Base-by-base conservation (phyloP, 2,329 filamentous ascomycete species). In the Fusarium sarcochroum region DNA sequence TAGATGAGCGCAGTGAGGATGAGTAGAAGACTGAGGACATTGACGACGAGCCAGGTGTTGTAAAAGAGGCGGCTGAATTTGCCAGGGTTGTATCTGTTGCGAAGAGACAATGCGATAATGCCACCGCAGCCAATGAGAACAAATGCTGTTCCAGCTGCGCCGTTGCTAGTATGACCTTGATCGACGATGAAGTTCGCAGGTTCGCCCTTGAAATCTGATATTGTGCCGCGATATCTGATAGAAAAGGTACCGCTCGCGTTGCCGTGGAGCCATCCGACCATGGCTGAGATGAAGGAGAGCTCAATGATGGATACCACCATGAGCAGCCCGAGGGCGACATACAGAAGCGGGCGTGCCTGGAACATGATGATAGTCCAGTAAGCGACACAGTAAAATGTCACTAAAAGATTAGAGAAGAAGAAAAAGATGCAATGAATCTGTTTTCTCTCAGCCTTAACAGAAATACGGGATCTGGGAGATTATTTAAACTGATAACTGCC, bases 81-180 rank as follows among this genome's bases (percentile, higher is more conserved):
- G 27, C 37, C 45, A 2, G 55, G 54, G 11, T 58, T 67, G 0
- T 54, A 63, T 21, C 66, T 53, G 7, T 58, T 68, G 46, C 70
- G 64, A 0, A 76, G 64, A 45, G 57, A 72, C 5, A 76, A 66
- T 20, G 59, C 35, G 18, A 76, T 5, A 17, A 72, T 66, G 13
- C 74, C 74, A 13, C 73, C 74, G 1, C 65, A 55, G n/a, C 74
- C 74, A 25, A 76, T 50, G 27, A 74, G 62, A 20, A 76, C 32
- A 5, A 76, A 73, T 17, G 71, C 74, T 15, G 74, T 76, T 27
- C 74, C 74, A 1, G 74, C 69, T 6, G 74, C 74, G 4, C 73
- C 74, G 49, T 76, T 76, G 63, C 68, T 73, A 17, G 73, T 75
- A 37, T 76, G 74, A 1, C 74, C 74, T 8, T 76, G 74, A 3